Evolutionary conservation across 2,329 filamentous ascomycete species (phyloP).

Genomic region (Parascedosporium putredinis): DNA sequence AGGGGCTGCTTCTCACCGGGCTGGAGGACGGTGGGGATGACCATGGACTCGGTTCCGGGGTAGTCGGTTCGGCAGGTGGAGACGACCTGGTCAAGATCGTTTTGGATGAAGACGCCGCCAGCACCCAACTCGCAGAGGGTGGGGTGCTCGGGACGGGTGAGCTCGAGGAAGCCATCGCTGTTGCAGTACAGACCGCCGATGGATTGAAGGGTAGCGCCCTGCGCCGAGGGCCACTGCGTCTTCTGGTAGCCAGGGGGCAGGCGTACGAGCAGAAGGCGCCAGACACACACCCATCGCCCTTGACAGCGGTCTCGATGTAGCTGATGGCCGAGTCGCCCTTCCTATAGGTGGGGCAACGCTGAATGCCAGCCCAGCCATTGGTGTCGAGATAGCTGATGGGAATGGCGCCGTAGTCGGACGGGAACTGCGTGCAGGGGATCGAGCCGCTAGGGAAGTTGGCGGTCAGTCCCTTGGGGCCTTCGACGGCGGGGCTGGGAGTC

Average conservation of each 20-base stretch:
- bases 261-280: constrained; percentile 82
- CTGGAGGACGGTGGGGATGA: constrained; percentile 58
- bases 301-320: constrained; percentile 53
- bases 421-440: constrained; percentile 63
- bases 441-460: constrained; percentile 65
- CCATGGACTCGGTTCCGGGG: constrained; percentile 83
- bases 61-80: constrained; percentile 93
- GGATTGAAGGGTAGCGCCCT: constrained; percentile 73
- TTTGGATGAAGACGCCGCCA: constrained; percentile 62
- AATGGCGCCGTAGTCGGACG: constrained; percentile 70
- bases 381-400: constrained; percentile 57
- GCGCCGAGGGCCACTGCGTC: constrained; percentile 72
- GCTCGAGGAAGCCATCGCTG: constrained; percentile 57
- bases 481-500: constrained; percentile 18
- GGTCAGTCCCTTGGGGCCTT: constrained; percentile 49
- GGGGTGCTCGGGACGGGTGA: constrained; percentile 58
- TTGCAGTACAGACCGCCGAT: constrained; percentile 83
- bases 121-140: constrained; percentile 68
- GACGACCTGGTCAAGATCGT: constrained; percentile 56
- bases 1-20: constrained; percentile 52
- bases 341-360: constrained; percentile 47
- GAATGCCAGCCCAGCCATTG: constrained; percentile 71
- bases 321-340: constrained; percentile 42
- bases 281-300: constrained; percentile 47
- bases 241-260: constrained; percentile 87